Conservation (phyloP, 768 basidiomycete species). For the Rhizopogon vesiculosus region DNA sequence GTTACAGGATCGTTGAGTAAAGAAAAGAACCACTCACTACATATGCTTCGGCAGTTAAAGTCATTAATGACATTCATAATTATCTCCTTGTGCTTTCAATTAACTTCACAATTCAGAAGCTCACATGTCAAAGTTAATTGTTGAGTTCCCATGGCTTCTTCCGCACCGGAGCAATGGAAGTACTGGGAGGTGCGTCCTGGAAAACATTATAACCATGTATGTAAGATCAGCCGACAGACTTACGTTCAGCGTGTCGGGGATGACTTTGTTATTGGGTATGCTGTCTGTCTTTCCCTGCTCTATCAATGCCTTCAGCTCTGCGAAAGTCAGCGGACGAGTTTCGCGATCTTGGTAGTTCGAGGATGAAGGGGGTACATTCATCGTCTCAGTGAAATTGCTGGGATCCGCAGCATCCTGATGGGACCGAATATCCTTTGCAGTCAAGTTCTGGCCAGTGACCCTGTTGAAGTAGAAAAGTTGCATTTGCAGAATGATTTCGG, state of each 20-base stretch:
- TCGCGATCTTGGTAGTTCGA: constrained; percentile 19
- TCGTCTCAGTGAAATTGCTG: background rate
- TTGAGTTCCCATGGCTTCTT: constrained; percentile 68
- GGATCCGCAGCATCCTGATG: constrained; percentile 9
- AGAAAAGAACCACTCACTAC: background rate
- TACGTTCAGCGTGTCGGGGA: constrained; percentile 66
- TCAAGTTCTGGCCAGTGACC: constrained; percentile 28
- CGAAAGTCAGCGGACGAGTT: constrained; percentile 52
- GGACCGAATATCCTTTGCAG: constrained; percentile 22
- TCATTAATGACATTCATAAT: background rate
- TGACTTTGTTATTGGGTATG: constrained; percentile 76
- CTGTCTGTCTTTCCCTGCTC: constrained; percentile 65
- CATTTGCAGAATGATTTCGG: constrained; percentile 47
- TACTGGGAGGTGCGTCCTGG: constrained; percentile 53
- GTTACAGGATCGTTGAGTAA: background rate
- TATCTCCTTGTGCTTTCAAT: background rate
- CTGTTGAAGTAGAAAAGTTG: constrained; percentile 73
- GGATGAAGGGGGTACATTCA: constrained; percentile 3
- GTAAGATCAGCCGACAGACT: constrained; percentile 15
- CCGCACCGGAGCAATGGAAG: constrained; percentile 43
- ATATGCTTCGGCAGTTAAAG: background rate
- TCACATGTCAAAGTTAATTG: constrained; percentile 11
- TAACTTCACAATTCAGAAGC: background rate
- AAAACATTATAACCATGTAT: background rate
- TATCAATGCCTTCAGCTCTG: constrained; percentile 66